Evolutionary conservation across 192 early-diverging fungal species (phyloP), one percentile per base, ranked within the genome.

Genomic region (Mortierella alpina): DNA sequence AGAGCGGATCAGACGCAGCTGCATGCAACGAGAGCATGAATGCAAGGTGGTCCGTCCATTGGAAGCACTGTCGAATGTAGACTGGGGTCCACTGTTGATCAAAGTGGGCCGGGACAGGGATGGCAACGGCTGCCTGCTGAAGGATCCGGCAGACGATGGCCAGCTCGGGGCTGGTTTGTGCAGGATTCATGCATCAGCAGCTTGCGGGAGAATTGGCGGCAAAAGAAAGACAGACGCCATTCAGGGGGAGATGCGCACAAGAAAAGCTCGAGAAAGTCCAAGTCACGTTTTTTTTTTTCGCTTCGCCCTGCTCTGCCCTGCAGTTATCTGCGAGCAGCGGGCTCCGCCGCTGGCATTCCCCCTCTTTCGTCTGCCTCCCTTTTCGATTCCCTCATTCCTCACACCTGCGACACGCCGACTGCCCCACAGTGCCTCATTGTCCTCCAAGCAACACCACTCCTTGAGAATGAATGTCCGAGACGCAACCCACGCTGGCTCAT

Each of bases 401-500:
- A 47, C 54, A 15, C 54, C 31, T 2, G 31, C 31, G 31, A 31
- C 31, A 31, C 31, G 31, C 31, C 31, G 31, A 31, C 31, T 31
- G 31, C 31, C 31, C 31, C 31, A 31, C 31, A 31, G 31, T 31
- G 31, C 31, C 31, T 57, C 56, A 58, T 68, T 70, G 22, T 49
- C 14, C 31, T 31, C 31, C 31, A 31, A 31, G 31, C 31, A 31
- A 31, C 31, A 31, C 31, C 31, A 31, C 31, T 31, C 31, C 31
- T 31, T 31, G 31, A 77, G 66, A 40, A 77, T 77, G 75, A 77
- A 68, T 65, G 68, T 55, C 0, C 75, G 88, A 64, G 64, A 52
- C 15, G 90, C 91, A 46, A 85, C 84, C 44, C 92, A 93, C 60
- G 90, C 92, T 31, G 90, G 91, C n/a, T 88, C 87, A 62, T 93